Conservation (phyloP, 2,329 filamentous ascomycete species). For the Dactylellina leptospora region DNA sequence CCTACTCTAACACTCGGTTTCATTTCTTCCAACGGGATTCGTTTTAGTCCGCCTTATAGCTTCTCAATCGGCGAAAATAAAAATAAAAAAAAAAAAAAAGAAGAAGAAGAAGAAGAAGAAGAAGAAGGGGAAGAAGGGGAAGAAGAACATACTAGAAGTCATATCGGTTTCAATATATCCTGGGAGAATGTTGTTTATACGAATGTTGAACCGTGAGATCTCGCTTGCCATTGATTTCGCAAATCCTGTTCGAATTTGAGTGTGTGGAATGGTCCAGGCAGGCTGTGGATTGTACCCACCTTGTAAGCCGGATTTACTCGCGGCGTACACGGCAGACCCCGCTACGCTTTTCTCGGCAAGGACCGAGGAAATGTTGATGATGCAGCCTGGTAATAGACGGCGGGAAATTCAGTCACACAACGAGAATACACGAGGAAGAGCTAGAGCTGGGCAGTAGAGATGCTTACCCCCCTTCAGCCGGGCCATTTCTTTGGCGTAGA, state of each 20-base stretch:
- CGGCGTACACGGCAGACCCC: constrained; percentile 78
- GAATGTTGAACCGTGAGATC: constrained; percentile 69
- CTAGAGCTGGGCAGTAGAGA: not conserved
- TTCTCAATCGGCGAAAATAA: constrained; percentile 54
- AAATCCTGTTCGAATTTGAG: constrained; percentile 65
- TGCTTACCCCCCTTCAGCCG: constrained; percentile 58
- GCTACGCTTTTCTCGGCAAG: constrained; percentile 74
- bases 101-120: too few species aligned
- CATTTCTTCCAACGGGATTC: constrained; percentile 14
- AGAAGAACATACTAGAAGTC: constrained; percentile 70
- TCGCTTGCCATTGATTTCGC: constrained; percentile 74
- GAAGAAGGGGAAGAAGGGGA: not conserved
- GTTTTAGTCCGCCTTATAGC: constrained; percentile 56
- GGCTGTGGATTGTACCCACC: constrained; percentile 62
- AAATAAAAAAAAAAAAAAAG: too few species aligned
- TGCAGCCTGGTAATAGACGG: constrained; percentile 72
- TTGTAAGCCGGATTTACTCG: constrained; percentile 81
- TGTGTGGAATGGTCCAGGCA: not conserved
- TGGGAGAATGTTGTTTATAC: constrained; percentile 82
- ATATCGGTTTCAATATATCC: constrained; percentile 85
- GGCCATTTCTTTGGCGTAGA: constrained; percentile 65
- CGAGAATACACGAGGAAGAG: not conserved
- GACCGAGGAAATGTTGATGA: constrained; percentile 83
- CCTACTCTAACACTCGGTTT: constrained; percentile 17
- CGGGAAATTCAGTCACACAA: not conserved